Base-by-base conservation (phyloP, 495 filamentous ascomycete genomes). In the Hypoxylon lienhwacheense region DNA sequence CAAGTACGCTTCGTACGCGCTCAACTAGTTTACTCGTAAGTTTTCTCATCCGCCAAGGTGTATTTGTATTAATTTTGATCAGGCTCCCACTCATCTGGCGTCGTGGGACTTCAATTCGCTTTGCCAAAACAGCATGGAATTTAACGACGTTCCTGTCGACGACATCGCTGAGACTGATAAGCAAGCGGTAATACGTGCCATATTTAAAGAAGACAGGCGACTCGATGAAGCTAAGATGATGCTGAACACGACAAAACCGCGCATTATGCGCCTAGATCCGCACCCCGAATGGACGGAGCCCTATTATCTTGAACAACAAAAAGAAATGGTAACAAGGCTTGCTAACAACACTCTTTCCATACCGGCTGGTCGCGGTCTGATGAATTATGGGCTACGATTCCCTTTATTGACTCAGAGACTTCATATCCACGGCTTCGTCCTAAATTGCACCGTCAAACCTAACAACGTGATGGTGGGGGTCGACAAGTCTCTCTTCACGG, bases 331-430 rank as follows among this genome's bases (percentile, higher is more conserved):
- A 15, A 85, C 91, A 44, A 84, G 85, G 36, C 81, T 96, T 10
- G 91, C 90, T 6, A 81, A 89, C 16, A 83, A 93, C 41, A 97
- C 92, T 2, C 72, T 97, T 25, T 90, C 93, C 7, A 86, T 95
- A 35, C 86, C 92, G 2, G 79, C 88, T 7, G 93, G 93, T 14
- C 80, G 91, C 44, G 89, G 86, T 1, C 80, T 97, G 66, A 73
- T 97, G 14, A 85, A 88, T 57, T 97, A 89, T 65, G 87, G 88
- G 44, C 82, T 90, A 26, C 83, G 89, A 12, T 80, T 87, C 47
- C 93, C 93, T 7, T 68, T 99, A 8, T 67, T 97, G 26, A 97
- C 93, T 0, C 91, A 99, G 60, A 93, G 88, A 61, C 88, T 91
- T 52, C 83, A 84, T 1, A 87, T 96, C 33, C 77, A 83, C 24